Base-by-base conservation (phyloP, 352 stramenopile genomes). In the Phytophthora agathidicida region DNA sequence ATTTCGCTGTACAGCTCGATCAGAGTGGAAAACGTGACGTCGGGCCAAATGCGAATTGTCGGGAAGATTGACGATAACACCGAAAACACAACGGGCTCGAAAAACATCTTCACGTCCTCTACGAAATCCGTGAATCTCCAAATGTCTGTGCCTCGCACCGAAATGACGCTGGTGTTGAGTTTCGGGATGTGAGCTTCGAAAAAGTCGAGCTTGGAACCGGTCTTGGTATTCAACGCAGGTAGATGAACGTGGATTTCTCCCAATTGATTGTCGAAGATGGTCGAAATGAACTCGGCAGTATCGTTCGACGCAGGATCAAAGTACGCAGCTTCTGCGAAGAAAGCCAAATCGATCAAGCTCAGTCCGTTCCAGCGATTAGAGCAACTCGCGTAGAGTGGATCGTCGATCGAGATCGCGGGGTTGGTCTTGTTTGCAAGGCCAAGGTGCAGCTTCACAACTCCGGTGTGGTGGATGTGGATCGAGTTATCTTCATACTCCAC, bases 91-190 rank as follows among this genome's bases (percentile, higher is more conserved):
- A 97, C 86, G 1, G 89, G 89, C 66, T 97, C 89, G 32, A 88
- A 77, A 70, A 91, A 94, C 86, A 96, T 94, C 69, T 96, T 97
- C 46, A 94, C 83, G 50, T 97, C 89, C 55, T 97, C 89, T 17
- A 96, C 82, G 32, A 97, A 94, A 62, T 97, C 89, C 2, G 80
- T 91, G 46, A 96, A 94, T 27, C 89, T 80, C 68, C 88, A 95
- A 11, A 97, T 92, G 43, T 97, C 89, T 2, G 89, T 97, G 16
- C 89, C 89, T 27, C 86, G 79, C 11, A 97, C 89, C 4, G 86
- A 90, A 49, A 95, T 92, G 39, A 95, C 86, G 13, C 83, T 93
- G 24, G 84, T 91, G 64, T 95, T 95, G 10, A 93, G 71, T 9
- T 75, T 65, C 2, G 83, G 79, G 20, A 93, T 91, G 50, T 86